These are phyloP conservation scores for Alternaria gaisen DNA, from an alignment of 2,329 filamentous ascomycete genomes.

Conservation along the genomic window DNA sequence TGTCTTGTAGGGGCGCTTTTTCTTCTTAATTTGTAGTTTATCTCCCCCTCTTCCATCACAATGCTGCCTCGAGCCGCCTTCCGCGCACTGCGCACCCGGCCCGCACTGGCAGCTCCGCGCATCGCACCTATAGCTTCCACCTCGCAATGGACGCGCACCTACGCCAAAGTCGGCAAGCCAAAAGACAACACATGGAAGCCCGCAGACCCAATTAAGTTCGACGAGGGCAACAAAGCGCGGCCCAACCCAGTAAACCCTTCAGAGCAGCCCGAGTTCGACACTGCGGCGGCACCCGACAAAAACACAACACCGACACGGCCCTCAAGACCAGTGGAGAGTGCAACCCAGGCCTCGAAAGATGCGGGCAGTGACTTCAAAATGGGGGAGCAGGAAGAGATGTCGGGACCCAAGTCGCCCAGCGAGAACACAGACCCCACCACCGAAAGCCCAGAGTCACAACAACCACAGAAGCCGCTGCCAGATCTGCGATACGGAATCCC, in stretches of 20 bases:
- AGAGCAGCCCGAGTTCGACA: slow-evolving; percentile 49
- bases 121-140: slow-evolving; percentile 39
- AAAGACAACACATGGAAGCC: slow-evolving; percentile 55
- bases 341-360: slow-evolving; percentile 23
- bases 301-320: slow-evolving; percentile 36
- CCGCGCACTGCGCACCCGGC: slow-evolving; percentile 44
- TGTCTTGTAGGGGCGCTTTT: slow-evolving; percentile 4
- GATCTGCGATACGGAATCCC: slow-evolving; percentile 95
- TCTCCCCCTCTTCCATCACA: slow-evolving; percentile 19
- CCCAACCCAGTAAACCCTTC: slow-evolving; percentile 38
- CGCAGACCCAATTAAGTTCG: slow-evolving; percentile 52
- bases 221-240: slow-evolving; percentile 34
- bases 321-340: slow-evolving; percentile 35
- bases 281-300: slow-evolving; percentile 21
- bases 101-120: slow-evolving; percentile 37
- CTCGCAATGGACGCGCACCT: slow-evolving; percentile 38
- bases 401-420: slow-evolving; percentile 43
- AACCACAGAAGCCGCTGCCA: slow-evolving; percentile 74
- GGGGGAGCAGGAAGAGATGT: slow-evolving; percentile 50
- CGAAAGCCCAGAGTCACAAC: slow-evolving; percentile 53
- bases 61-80: slow-evolving; percentile 50
- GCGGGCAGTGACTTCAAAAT: slow-evolving; percentile 33
- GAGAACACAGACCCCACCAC: slow-evolving; percentile 51
- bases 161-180: slow-evolving; percentile 34
- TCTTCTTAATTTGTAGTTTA: slow-evolving; percentile 30